These are phyloP conservation scores for Platanus orientalis DNA, from an alignment of 164 flowering plant genomes.

Conservation along the genomic window DNA sequence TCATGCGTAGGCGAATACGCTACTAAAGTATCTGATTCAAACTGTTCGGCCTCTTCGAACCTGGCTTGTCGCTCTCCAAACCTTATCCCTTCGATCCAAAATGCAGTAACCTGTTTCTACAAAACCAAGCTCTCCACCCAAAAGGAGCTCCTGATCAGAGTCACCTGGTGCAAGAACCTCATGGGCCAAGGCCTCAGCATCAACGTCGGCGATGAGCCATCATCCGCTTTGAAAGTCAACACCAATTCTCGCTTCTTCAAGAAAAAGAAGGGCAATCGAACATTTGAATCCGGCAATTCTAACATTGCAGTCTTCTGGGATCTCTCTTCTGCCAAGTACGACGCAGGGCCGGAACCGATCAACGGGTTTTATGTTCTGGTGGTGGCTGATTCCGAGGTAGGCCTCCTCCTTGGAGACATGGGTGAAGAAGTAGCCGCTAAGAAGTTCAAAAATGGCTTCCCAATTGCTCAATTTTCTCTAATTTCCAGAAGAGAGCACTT, in stretches of 20 bases:
- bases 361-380: too few relatives aligned
- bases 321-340: slow-evolving; percentile 56
- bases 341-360: too few relatives aligned
- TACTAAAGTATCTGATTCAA: slow-evolving; percentile 56
- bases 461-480: too few relatives aligned
- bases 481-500: too few relatives aligned
- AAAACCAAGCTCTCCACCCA: slow-evolving; percentile 41
- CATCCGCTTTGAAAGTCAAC: slow-evolving; percentile 44
- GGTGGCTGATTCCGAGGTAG: too few relatives aligned
- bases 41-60: slow-evolving; percentile 51
- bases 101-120: slow-evolving; percentile 53
- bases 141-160: slow-evolving; percentile 41
- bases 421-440: too few relatives aligned
- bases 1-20: slow-evolving; percentile 76
- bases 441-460: too few relatives aligned
- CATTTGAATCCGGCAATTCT: slow-evolving; percentile 27
- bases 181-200: slow-evolving; percentile 50
- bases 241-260: slow-evolving; percentile 43
- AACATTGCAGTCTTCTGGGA: slow-evolving; percentile 68
- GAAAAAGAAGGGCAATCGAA: slow-evolving; percentile 61
- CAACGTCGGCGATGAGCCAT: slow-evolving; percentile 35
- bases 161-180: slow-evolving; percentile 61
- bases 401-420: too few relatives aligned
- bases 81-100: slow-evolving; percentile 50
- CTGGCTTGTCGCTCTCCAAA: slow-evolving; percentile 34